Evolutionary conservation across 768 basidiomycete species (phyloP), one percentile per base, ranked within the genome.

Genomic region (Hemileccinum rubropunctum): DNA sequence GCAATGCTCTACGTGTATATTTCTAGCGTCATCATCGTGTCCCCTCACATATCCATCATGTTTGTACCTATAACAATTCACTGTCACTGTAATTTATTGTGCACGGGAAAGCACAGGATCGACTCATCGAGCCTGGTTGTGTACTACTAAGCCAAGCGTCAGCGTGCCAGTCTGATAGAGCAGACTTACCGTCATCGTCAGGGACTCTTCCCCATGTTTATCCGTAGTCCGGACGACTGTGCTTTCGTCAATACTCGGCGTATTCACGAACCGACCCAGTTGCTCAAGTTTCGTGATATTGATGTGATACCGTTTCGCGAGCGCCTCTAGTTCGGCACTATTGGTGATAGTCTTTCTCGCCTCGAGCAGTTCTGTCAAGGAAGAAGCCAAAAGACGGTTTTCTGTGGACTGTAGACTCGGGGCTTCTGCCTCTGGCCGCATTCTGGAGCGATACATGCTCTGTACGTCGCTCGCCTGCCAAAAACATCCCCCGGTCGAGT

Each of bases 361-460:
- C 53, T 89, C 80, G 17, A 91, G 73, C 6, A 91, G 70, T 4
- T 77, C 78, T 12, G 72, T 69, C 21, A 91, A 69, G 0, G 75
- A 63, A 14, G 70, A 60, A 1, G 81, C 83, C 47, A 77, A 73
- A 15, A 90, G 65, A 27, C 74, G 78, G 59, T 88, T 84, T n/a
- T 59, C 69, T 12, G 73, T 67, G 6, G 72, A 66, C 11, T 63
- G 65, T 15, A 64, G 45, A 17, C 73, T 66, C n/a, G 71, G 60
- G 0, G 79, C 80, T 54, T 86, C 76, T 11, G 66, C 60, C 61
- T 87, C 88, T 23, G 84, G 78, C 45, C 73, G 76, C 28, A 69
- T 49, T 15, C 84, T 77, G 37, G 81, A 76, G 49, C 74, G 68
- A 59, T 84, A 80, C 56, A 84, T 75, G 21, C 71, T 66, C 30